Evolutionary conservation across 495 filamentous ascomycete species (phyloP).

Genomic region (Talaromyces nanjingensis): DNA sequence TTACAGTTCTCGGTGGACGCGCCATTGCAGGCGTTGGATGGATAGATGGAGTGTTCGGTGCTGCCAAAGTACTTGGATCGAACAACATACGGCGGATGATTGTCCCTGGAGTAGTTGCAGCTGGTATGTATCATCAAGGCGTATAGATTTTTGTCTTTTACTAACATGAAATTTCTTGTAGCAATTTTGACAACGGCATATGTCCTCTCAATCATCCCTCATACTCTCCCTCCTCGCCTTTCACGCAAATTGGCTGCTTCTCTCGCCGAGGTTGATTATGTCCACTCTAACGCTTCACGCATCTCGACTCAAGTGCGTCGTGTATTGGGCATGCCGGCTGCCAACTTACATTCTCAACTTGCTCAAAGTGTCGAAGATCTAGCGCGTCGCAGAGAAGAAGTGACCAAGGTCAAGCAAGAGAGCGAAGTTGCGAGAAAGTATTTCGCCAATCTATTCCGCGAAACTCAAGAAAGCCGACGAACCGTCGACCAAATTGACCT

Average conservation of each 20-base stretch:
- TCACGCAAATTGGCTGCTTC: slow-evolving; percentile 73
- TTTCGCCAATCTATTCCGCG: slow-evolving; percentile 77
- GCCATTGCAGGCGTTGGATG: slow-evolving; percentile 78
- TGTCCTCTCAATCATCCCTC: slow-evolving; percentile 75
- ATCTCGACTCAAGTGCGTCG: slow-evolving; percentile 79
- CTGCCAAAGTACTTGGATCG: slow-evolving; percentile 71
- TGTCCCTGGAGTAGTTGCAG: slow-evolving; percentile 68
- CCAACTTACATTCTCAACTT: slow-evolving; percentile 70
- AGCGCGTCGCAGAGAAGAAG: slow-evolving; percentile 67
- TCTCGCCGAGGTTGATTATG: slow-evolving; percentile 79
- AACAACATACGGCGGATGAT: slow-evolving; percentile 77
- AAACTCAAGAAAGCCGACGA: slow-evolving; percentile 61
- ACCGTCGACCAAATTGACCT: slow-evolving; percentile 78
- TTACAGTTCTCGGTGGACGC: slow-evolving; percentile 75
- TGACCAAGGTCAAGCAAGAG: slow-evolving; percentile 64
- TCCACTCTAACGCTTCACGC: slow-evolving; percentile 77
- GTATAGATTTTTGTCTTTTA: too few relatives aligned
- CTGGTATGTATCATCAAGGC: slow-evolving; percentile 51
- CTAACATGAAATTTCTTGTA: slow-evolving; percentile 33
- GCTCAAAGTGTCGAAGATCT: slow-evolving; percentile 79
- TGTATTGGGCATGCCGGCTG: slow-evolving; percentile 77
- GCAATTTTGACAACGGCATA: slow-evolving; percentile 69
- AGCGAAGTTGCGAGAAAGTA: slow-evolving; percentile 75
- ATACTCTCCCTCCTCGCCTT: slow-evolving; percentile 80
- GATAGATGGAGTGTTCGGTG: slow-evolving; percentile 80